Base-by-base conservation (phyloP, 2,329 filamentous ascomycete genomes). In the Juglanconis juglandina region DNA sequence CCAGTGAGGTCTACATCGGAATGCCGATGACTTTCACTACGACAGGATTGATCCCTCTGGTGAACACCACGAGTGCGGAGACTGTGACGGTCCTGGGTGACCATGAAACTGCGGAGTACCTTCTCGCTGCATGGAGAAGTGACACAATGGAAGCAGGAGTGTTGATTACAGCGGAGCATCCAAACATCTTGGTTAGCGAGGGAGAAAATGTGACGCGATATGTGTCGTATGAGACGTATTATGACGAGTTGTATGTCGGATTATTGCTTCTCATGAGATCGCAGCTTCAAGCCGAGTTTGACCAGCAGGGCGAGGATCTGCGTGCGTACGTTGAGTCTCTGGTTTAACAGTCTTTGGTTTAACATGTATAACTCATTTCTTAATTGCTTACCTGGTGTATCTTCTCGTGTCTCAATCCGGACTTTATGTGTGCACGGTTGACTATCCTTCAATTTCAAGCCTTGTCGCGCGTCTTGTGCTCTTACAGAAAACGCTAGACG, bases 211-310 rank as follows among this genome's bases (percentile, higher is more conserved):
- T 63, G 13, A 70, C 69, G 6, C 60, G 65, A 37, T 66, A 68
- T 46, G 53, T 70, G 9, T 70, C 68, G 17, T 70, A 68, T 51
- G 69, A 70, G 60, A 69, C 68, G 17, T 70, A 68, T 47, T 70
- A 70, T 48, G 48, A 63, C 6, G 66, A 65, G 5, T 58, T 64
- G 42, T 14, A 58, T 7, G 67, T 66, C 6, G 59, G 56, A 5
- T 33, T 49, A 6, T 61, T 70, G 8, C 61, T 60, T 8, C 46
- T 66, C 9, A 42, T 67, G 3, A 54, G 34, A 10, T 11, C 51
- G 11, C 39, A 17, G 11, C 51, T 59, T 14, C 51, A 59, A 51
- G 34, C 39, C 5, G 24, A 55, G 6, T 59, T 59, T 35, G 51
- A 50, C 14, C 51, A 55, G 9, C 57, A 59, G 8, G 57, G 51